Base-by-base conservation (phyloP, 2,329 filamentous ascomycete species). In the Colletotrichum viniferum region DNA sequence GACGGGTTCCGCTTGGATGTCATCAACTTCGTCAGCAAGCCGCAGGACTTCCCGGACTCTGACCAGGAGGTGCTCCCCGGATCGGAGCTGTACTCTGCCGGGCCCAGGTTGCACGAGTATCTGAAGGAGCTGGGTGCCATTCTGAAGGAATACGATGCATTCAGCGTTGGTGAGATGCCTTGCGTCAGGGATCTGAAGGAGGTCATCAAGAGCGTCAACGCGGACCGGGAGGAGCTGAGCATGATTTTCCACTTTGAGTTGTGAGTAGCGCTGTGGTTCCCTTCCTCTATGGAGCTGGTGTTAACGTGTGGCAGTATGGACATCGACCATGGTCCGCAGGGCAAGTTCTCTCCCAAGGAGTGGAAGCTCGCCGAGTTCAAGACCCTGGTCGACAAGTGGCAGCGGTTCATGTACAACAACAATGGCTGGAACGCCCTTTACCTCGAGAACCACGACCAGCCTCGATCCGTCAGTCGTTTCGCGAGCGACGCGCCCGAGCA, bases 231-330 rank as follows among this genome's bases (percentile, higher is more conserved):
- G 36, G 92, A 94, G 80, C 83, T 94, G 60, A 92, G 90, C 81
- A 94, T 94, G 92, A 92, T 94, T 43, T 94, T 95, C 83, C 91
- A 94, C 78, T 95, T 95, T 80, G 92, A 94, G 73, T 85, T 91
- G 88, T 89, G 79, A 79, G 86, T 81, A 26, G 52, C 4, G 3
- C n/a, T 58, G 14, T 34, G n/a, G 38, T 3, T 5, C 30, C 62
- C 9, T 9, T 26, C 30, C 28, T 10, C 5, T 5, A 13, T 4
- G 10, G 3, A 7, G 61, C 16, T 28, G 71, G 38, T 56, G 63
- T 77, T 77, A 61, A 69, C 38, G 58, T 34, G 16, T 38, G 60
- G 7, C 24, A 88, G 86, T 36, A 86, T 91, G 76, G 86, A 89
- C 43, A 82, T 91, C 18, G 89, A 90, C 73, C 83, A 87, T 71